Conservation (phyloP, 495 filamentous ascomycete species). For the Aspergillus hancockii region DNA sequence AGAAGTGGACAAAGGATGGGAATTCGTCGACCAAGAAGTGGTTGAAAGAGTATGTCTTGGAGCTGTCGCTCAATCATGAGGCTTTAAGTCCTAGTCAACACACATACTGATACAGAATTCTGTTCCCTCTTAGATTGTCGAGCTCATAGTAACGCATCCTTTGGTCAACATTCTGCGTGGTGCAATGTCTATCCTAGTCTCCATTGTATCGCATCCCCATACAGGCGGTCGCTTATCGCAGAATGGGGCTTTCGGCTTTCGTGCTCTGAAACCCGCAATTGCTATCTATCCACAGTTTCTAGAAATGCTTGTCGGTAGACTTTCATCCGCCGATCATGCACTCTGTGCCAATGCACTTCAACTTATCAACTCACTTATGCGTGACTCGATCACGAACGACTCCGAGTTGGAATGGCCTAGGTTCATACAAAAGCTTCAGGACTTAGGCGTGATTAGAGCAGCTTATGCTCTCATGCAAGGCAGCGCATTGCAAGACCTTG, state of each 20-base stretch:
- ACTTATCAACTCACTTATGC: conserved; percentile 91
- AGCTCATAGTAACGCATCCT: conserved; percentile 92
- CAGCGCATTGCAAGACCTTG: conserved; percentile 87
- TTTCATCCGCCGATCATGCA: conserved; percentile 93
- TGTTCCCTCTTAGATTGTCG: conserved; percentile 65
- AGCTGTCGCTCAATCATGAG: not conserved
- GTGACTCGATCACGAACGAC: conserved; percentile 87
- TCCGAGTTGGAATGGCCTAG: conserved; percentile 82
- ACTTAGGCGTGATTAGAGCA: conserved; percentile 88
- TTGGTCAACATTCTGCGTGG: conserved; percentile 96
- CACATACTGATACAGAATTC: not conserved
- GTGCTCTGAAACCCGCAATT: conserved; percentile 89
- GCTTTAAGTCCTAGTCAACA: not conserved
- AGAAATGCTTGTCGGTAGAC: conserved; percentile 84
- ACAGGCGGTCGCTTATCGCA: conserved; percentile 39
- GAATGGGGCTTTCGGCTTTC: conserved; percentile 73
- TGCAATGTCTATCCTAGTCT: conserved; percentile 93
- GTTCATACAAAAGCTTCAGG: conserved; percentile 90
- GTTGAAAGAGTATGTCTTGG: conserved; percentile 60
- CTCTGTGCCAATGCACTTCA: conserved; percentile 94
- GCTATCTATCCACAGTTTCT: conserved; percentile 89
- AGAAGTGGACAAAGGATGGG: conserved; percentile 98
- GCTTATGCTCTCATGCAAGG: conserved; percentile 93
- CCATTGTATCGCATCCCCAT: conserved; percentile 84
- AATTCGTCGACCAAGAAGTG: conserved; percentile 67